A percentile compares a stretch with the other conserved stretches of the same genome.
These are phyloP conservation scores for Boletus vermiculosoides DNA, from an alignment of 768 basidiomycete species.

Conservation along the genomic window DNA sequence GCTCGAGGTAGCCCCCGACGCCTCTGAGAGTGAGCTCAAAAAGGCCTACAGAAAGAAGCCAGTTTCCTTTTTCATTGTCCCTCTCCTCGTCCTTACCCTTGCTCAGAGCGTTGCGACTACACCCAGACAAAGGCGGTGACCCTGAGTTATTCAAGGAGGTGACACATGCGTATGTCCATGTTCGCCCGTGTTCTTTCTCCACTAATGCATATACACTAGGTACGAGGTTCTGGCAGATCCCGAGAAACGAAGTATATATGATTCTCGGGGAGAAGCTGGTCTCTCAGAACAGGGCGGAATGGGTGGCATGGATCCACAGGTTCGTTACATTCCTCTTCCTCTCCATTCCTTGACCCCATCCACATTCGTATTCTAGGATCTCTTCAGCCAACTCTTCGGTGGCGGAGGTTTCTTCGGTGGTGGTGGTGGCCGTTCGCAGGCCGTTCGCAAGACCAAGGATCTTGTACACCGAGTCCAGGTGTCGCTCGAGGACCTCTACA, in stretches of 20 bases:
- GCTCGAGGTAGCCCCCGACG: conserved; percentile 77
- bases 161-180: conserved; percentile 77
- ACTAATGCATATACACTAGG: conserved; percentile 39
- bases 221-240: conserved; percentile 93
- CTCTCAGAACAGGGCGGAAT: conserved; percentile 82
- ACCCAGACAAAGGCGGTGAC: conserved; percentile 95
- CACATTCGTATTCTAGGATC: conserved; percentile 53
- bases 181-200: neutral
- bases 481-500: conserved; percentile 97
- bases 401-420: conserved; percentile 79
- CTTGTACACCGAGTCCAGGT: conserved; percentile 96
- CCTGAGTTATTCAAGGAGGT: conserved; percentile 98
- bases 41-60: conserved; percentile 96
- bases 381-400: conserved; percentile 96
- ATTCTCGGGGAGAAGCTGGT: conserved; percentile 91
- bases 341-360: neutral
- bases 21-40: conserved; percentile 84
- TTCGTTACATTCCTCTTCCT: conserved; percentile 32
- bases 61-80: conserved; percentile 7
- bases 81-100: conserved; percentile 6
- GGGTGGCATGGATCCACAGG: conserved; percentile 97
- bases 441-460: conserved; percentile 94
- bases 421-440: conserved; percentile 57
- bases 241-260: conserved; percentile 79
- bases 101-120: conserved; percentile 73